A percentile compares a stretch with the other conserved stretches of the same genome.
These are phyloP conservation scores for Euphorbia neoarborescens DNA, from an alignment of 441 rosid species.

Conservation along the genomic window DNA sequence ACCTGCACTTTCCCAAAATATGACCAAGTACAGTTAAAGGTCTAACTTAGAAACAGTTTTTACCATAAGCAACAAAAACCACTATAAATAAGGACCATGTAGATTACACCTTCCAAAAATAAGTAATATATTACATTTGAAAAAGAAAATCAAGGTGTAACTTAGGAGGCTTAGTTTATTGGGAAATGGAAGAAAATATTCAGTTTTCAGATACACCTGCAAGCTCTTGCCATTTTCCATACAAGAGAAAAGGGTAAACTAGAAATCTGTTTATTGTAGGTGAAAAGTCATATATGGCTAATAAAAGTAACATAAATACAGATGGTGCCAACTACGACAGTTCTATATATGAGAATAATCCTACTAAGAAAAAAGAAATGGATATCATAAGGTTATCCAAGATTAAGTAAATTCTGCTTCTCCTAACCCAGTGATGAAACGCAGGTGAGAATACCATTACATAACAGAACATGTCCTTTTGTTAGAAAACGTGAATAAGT, in stretches of 20 bases:
- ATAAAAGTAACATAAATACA: no score
- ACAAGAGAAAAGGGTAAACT: background rate
- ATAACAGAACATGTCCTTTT: background rate
- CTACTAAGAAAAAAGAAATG: background rate
- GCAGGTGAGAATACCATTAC: background rate
- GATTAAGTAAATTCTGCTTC: background rate
- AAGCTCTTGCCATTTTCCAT: background rate
- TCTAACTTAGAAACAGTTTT: background rate
- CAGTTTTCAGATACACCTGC: background rate
- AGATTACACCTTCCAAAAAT: background rate
- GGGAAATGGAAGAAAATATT: background rate
- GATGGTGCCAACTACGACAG: no score
- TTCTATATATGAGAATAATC: no score
- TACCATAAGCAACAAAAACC: no score
- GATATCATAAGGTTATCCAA: background rate
- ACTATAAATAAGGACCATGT: background rate
- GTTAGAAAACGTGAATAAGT: background rate
- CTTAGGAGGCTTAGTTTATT: background rate
- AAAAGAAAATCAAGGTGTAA: no score
- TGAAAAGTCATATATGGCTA: no score
- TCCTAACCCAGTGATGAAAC: background rate
- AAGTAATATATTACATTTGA: background rate
- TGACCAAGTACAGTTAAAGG: background rate
- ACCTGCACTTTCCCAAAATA: background rate
- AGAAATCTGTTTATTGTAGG: background rate